These are phyloP conservation scores for Entelexis paramagnoliae DNA, from an alignment of 1,139 yeast species.

Conservation along the genomic window DNA sequence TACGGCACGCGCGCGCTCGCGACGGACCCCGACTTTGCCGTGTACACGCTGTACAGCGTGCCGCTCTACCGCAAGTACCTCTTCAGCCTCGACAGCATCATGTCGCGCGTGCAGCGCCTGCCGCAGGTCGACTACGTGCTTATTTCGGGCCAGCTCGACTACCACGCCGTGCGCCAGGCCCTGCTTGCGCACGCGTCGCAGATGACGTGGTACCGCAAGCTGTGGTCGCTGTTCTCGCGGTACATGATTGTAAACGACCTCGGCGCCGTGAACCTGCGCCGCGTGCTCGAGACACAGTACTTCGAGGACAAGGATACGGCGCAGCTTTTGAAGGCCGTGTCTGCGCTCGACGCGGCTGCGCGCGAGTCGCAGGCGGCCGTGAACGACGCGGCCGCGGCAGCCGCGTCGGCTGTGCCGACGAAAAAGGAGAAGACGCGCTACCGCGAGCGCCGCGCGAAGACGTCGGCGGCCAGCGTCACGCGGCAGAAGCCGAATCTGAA, in stretches of 20 bases:
- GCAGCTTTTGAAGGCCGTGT: background rate
- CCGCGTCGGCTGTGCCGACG: background rate
- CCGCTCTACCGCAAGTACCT: slow-evolving; percentile 34
- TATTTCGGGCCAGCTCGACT: slow-evolving; percentile 45
- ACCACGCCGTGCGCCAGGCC: slow-evolving; percentile 54
- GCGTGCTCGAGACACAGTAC: slow-evolving; percentile 18
- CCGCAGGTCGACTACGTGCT: slow-evolving; percentile 30
- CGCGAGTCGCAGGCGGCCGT: too few relatives aligned
- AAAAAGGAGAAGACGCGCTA: background rate
- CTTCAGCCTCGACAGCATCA: slow-evolving; percentile 29
- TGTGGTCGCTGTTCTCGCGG: slow-evolving; percentile 71
- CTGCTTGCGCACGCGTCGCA: slow-evolving; percentile 77
- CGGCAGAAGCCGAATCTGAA: slow-evolving; percentile 10
- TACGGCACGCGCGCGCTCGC: slow-evolving; percentile 8
- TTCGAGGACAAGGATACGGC: slow-evolving; percentile 9
- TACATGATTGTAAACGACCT: slow-evolving; percentile 65
- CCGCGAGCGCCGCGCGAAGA: slow-evolving; percentile 8
- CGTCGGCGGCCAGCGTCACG: slow-evolving; percentile 10
- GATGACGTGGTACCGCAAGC: slow-evolving; percentile 91
- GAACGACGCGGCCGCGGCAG: background rate
- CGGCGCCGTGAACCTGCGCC: slow-evolving; percentile 25
- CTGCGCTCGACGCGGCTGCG: background rate
- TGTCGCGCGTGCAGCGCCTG: slow-evolving; percentile 18
- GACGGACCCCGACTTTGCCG: slow-evolving; percentile 13
- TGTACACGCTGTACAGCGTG: slow-evolving; percentile 33